Percentiles rank a stretch among this genome's conserved stretches.
Evolutionary conservation across 23 red algal species (phyloP).

Genomic region (Agarophyton chilense): DNA sequence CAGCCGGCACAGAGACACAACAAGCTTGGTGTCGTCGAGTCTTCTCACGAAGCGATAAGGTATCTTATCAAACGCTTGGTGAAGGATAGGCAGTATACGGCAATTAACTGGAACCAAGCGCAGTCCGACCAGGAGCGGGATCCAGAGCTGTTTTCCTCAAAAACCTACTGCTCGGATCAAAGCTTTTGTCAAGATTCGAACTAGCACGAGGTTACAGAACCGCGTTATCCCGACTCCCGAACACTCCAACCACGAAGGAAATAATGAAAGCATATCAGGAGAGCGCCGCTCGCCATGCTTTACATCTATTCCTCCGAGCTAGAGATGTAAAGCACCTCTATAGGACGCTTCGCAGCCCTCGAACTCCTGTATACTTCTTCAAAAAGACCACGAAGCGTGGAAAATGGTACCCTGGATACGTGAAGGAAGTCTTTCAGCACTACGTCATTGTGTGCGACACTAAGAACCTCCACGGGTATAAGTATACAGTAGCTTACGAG

Average conservation of each 20-base stretch:
- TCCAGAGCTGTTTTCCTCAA: neutral
- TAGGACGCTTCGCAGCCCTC: neutral
- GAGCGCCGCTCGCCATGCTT: neutral
- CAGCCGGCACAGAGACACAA: constrained; percentile 9
- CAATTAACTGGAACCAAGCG: neutral
- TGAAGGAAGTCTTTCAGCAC: neutral
- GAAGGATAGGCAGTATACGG: neutral
- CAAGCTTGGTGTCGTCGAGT: constrained; percentile 42
- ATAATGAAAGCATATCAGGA: neutral
- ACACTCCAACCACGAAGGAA: neutral
- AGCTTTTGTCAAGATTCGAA: constrained; percentile 26
- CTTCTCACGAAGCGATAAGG: neutral
- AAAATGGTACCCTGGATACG: neutral
- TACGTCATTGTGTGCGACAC: neutral
- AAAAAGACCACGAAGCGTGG: neutral
- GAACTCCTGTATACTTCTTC: constrained; percentile 8
- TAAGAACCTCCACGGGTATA: neutral
- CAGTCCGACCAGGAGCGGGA: constrained; percentile 8
- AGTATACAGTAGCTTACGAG: neutral
- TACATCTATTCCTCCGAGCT: neutral
- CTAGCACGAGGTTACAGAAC: constrained; percentile 12
- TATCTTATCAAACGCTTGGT: constrained; percentile 20
- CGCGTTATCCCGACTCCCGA: neutral
- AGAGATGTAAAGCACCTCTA: neutral
- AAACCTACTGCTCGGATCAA: neutral